Percentiles rank a stretch among this genome's conserved stretches.
phyloP scores from a whole-genome alignment of 805 yeast species.

The Cyberlindnera xylosilytica region DNA sequence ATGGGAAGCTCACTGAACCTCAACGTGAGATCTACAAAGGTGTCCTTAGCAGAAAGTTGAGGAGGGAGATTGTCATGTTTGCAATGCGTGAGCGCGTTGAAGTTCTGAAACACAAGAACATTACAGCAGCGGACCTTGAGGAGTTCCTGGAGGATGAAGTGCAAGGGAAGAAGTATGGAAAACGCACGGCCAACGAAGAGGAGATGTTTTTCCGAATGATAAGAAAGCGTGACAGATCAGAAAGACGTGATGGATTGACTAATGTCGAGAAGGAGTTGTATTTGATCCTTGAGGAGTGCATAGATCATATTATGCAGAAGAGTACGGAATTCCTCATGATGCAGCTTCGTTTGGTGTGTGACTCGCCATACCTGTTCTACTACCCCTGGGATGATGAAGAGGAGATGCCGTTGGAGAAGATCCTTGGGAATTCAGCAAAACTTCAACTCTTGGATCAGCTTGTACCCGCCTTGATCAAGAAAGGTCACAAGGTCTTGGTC shows the following conservation, averaged over 20 bases:
- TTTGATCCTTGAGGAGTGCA: constrained; percentile 22
- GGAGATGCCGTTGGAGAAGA: constrained; percentile 34
- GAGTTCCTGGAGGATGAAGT: constrained; percentile 40
- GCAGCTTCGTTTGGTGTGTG: constrained; percentile 83
- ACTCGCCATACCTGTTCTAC: constrained; percentile 81
- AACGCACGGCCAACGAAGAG: constrained; percentile 15
- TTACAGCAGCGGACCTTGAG: constrained; percentile 33
- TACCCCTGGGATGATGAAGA: constrained; percentile 63
- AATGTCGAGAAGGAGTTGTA: constrained; percentile 14
- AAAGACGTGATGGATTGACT: background rate
- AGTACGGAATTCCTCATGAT: constrained; percentile 66
- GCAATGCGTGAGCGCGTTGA: constrained; percentile 50
- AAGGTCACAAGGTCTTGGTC: constrained; percentile 68
- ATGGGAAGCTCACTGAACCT: constrained; percentile 57
- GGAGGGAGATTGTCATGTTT: constrained; percentile 41
- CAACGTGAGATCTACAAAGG: constrained; percentile 64
- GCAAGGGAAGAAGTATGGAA: constrained; percentile 28
- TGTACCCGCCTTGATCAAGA: constrained; percentile 43
- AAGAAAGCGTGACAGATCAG: constrained; percentile 8
- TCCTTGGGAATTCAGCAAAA: constrained; percentile 67
- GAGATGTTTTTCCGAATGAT: constrained; percentile 15
- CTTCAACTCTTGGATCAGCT: constrained; percentile 66
- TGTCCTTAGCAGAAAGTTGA: constrained; percentile 45
- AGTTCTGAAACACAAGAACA: constrained; percentile 30
- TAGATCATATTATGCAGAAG: constrained; percentile 45